These are phyloP conservation scores for Cladosporium sp. DNA, from an alignment of 2,329 filamentous ascomycete genomes.

Conservation along the genomic window DNA sequence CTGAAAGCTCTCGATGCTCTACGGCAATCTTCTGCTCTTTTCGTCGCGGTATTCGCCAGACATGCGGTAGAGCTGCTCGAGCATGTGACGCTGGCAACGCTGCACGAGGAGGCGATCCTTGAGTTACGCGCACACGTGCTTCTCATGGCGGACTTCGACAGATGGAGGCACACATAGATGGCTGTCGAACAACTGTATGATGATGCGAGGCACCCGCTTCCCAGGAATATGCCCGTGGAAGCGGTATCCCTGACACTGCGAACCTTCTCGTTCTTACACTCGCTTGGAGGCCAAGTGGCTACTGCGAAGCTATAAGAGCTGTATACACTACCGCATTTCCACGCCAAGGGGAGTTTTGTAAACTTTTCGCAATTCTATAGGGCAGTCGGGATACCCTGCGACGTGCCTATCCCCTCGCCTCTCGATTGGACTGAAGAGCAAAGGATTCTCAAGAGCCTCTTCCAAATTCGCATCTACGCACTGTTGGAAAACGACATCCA, in stretches of 20 bases:
- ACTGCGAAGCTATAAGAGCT: neutral
- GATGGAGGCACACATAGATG: neutral
- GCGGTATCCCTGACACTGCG: neutral
- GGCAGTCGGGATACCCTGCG: neutral
- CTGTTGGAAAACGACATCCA: neutral
- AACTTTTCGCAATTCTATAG: neutral
- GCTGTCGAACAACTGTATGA: neutral
- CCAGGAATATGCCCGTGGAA: neutral
- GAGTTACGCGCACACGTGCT: neutral
- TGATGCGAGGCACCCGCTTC: neutral
- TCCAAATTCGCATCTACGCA: neutral
- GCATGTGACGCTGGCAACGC: neutral
- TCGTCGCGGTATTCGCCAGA: neutral
- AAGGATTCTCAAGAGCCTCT: neutral
- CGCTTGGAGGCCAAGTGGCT: neutral
- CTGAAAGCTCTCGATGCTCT: neutral
- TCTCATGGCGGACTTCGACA: neutral
- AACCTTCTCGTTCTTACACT: neutral
- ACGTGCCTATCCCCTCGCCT: neutral
- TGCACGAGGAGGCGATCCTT: neutral
- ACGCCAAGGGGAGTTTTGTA: accelerated
- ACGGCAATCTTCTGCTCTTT: neutral
- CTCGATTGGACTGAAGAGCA: neutral
- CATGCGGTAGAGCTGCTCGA: neutral
- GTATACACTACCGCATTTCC: neutral